These are phyloP conservation scores for Didymella sp. DNA, from an alignment of 2,329 filamentous ascomycete species.

Conservation along the genomic window DNA sequence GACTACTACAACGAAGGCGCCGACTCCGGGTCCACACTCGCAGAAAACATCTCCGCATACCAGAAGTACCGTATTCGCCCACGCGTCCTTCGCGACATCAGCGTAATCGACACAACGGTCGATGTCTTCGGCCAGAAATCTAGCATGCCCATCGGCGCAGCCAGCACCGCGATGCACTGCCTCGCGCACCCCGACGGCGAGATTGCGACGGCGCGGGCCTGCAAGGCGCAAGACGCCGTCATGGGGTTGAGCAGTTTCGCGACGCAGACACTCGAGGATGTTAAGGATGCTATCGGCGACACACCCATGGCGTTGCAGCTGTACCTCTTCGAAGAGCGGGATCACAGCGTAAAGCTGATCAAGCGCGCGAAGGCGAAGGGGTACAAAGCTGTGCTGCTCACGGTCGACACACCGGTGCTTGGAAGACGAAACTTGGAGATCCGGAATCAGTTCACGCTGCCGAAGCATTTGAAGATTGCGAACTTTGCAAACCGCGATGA, in stretches of 20 bases:
- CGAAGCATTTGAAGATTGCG: constrained; percentile 30
- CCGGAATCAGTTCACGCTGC: constrained; percentile 37
- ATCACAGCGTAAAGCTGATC: constrained; percentile 28
- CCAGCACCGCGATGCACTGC: constrained; percentile 53
- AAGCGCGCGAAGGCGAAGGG: constrained; percentile 35
- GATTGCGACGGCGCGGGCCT: constrained; percentile 51
- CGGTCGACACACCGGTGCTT: constrained; percentile 36
- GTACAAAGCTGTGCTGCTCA: constrained; percentile 36
- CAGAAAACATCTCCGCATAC: constrained; percentile 39
- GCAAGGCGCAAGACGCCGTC: constrained; percentile 46
- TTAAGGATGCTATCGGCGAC: constrained; percentile 55
- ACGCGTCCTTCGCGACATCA: constrained; percentile 52
- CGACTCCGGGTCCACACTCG: constrained; percentile 31
- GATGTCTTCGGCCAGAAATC: constrained; percentile 25
- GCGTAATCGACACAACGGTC: constrained; percentile 46
- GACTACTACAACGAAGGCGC: constrained; percentile 42
- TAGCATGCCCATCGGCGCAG: constrained; percentile 53
- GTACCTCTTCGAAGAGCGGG: constrained; percentile 52
- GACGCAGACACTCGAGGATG: constrained; percentile 52
- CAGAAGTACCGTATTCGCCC: constrained; percentile 43
- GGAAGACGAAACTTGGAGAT: constrained; percentile 34
- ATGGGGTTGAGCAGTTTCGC: constrained; percentile 51
- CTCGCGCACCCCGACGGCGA: constrained; percentile 55
- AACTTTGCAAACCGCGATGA: constrained; percentile 29
- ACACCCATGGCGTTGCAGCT: constrained; percentile 48